These are phyloP conservation scores for Dryas integrifolia DNA, from an alignment of 331 rosid species.

Conservation along the genomic window DNA sequence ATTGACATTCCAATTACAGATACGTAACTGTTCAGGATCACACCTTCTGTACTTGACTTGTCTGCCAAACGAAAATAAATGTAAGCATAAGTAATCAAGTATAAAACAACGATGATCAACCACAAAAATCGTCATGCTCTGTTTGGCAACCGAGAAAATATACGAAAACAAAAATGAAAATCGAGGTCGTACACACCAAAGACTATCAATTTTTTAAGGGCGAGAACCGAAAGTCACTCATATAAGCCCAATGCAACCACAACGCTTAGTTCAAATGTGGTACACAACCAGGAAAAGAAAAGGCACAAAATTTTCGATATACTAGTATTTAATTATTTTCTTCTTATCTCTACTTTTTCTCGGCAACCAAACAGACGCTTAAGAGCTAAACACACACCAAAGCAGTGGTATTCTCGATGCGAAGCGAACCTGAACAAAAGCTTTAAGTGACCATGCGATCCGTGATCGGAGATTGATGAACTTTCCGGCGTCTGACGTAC, in stretches of 20 bases:
- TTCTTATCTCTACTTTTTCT: not conserved
- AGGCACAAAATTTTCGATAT: too few relatives aligned
- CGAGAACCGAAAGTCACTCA: not conserved
- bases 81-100: not conserved
- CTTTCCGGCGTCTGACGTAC: constrained; percentile 1
- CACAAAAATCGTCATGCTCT: not conserved
- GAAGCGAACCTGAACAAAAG: constrained; percentile 20
- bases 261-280: not conserved
- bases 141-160: not conserved
- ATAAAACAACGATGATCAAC: not conserved
- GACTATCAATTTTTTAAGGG: not conserved
- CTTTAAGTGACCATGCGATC: not conserved
- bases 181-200: not conserved
- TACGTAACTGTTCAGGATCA: not conserved
- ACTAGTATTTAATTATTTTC: not conserved
- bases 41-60: not conserved
- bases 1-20: constrained; percentile 5
- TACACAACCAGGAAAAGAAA: not conserved
- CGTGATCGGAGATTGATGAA: not conserved
- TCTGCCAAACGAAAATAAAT: constrained; percentile 6
- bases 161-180: not conserved
- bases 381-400: constrained; percentile 4
- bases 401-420: constrained; percentile 9
- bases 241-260: constrained; percentile 27
- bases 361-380: constrained; percentile 7